A percentile compares a stretch with the other conserved stretches of the same genome.
Conservation (phyloP, 345 rosid genomes). For the Gossypium rotundifolium region DNA sequence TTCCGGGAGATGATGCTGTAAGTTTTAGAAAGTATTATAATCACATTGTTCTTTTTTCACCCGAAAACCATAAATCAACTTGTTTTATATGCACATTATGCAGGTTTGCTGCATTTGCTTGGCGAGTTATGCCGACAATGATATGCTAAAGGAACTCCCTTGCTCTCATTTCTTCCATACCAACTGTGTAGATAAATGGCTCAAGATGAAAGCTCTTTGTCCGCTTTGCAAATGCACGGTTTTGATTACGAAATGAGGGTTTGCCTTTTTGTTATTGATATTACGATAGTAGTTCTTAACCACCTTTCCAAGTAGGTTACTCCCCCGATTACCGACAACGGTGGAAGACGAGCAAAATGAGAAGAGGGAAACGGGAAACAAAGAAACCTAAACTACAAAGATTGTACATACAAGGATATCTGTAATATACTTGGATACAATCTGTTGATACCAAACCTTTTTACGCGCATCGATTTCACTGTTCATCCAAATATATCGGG, state of each 20-base stretch:
- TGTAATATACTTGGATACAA: not conserved
- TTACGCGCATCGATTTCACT: no score
- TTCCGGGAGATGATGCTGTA: conserved; percentile 23
- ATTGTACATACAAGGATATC: not conserved
- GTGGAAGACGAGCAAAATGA: not conserved
- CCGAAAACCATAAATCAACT: not conserved
- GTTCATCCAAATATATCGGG: no score
- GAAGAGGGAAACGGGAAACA: not conserved
- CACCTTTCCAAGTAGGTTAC: not conserved
- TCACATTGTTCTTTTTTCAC: not conserved
- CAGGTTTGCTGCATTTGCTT: conserved; percentile 32
- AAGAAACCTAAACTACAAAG: not conserved
- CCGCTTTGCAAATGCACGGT: conserved; percentile 23
- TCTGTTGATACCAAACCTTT: not conserved
- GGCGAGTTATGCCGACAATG: conserved; percentile 18
- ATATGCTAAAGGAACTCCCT: conserved; percentile 27
- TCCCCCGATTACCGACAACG: not conserved
- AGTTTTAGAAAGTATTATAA: not conserved
- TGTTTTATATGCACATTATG: not conserved
- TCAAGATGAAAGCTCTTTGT: conserved; percentile 24
- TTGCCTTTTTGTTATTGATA: not conserved
- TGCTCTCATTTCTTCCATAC: conserved; percentile 26
- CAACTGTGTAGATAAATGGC: conserved; percentile 26
- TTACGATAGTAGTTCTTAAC: not conserved
- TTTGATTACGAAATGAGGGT: not conserved